Evolutionary conservation across 2,329 filamentous ascomycete genomes (phyloP).

Genomic region (Pestalotiopsis sp.): DNA sequence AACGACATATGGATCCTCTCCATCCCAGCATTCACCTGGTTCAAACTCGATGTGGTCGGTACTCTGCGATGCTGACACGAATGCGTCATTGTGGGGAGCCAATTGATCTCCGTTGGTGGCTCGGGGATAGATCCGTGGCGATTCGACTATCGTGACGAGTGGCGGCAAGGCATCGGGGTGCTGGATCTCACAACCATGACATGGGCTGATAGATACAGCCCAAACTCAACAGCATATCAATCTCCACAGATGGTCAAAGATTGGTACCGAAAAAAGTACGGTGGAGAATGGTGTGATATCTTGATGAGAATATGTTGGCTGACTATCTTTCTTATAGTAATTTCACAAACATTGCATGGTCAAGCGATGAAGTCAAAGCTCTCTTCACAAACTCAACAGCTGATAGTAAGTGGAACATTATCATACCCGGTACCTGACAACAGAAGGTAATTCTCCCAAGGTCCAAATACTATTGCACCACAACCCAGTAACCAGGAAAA

Average conservation of each 20-base stretch:
- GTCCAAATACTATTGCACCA: neutral
- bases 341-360: neutral
- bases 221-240: neutral
- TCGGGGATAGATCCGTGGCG: neutral
- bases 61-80: neutral
- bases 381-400: neutral
- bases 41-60: neutral
- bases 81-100: neutral
- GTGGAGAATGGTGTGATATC: neutral
- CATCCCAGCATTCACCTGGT: conserved; percentile 9
- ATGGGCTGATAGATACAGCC: neutral
- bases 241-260: neutral
- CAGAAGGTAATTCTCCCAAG: neutral
- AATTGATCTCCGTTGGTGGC: neutral
- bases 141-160: neutral
- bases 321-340: neutral
- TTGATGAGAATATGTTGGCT: neutral
- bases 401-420: neutral
- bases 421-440: neutral
- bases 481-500: neutral
- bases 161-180: conserved; percentile 1
- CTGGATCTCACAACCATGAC: conserved; percentile 3
- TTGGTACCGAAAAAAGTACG: neutral
- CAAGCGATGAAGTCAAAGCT: neutral
- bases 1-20: conserved; percentile 3